These are phyloP conservation scores for Azolla pinnata DNA, from an alignment of 75 land plant species.

Conservation along the genomic window DNA sequence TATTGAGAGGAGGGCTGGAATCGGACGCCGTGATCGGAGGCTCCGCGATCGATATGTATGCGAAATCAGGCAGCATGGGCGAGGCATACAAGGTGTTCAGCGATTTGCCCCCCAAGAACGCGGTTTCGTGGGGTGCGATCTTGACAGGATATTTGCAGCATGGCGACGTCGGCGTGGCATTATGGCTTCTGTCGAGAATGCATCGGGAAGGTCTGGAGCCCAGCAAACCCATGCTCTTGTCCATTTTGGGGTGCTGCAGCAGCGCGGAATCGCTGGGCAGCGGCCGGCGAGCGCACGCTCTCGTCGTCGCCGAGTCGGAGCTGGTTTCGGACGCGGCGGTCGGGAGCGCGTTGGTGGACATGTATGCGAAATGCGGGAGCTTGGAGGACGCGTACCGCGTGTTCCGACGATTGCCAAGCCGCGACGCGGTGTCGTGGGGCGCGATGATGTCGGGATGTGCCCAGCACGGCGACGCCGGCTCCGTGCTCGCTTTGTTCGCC, in stretches of 20 bases:
- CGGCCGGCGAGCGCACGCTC: constrained; percentile 12
- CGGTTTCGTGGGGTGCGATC: constrained; percentile 22
- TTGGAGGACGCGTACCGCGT: constrained; percentile 8
- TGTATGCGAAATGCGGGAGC: constrained; percentile 11
- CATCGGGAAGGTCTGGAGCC: background rate
- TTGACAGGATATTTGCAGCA: constrained; percentile 13
- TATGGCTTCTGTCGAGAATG: constrained; percentile 15
- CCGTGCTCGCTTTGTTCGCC: constrained; percentile 3
- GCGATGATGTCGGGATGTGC: constrained; percentile 17
- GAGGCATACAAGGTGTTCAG: constrained; percentile 9
- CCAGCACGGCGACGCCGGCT: background rate
- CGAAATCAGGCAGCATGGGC: constrained; percentile 7
- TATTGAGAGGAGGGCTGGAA: constrained; percentile 9
- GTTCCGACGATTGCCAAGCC: constrained; percentile 4
- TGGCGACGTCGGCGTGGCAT: constrained; percentile 9
- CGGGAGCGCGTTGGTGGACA: constrained; percentile 6
- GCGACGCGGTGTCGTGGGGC: constrained; percentile 18
- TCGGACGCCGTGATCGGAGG: constrained; percentile 17
- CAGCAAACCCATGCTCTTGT: constrained; percentile 3
- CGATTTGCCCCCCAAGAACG: constrained; percentile 8
- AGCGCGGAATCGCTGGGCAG: background rate
- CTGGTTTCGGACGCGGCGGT: background rate
- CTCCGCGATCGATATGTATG: constrained; percentile 18
- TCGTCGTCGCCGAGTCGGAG: background rate
- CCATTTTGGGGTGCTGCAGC: constrained; percentile 1